phyloP scores from a whole-genome alignment of 169 alveolate species.

The Babesia ovata region DNA sequence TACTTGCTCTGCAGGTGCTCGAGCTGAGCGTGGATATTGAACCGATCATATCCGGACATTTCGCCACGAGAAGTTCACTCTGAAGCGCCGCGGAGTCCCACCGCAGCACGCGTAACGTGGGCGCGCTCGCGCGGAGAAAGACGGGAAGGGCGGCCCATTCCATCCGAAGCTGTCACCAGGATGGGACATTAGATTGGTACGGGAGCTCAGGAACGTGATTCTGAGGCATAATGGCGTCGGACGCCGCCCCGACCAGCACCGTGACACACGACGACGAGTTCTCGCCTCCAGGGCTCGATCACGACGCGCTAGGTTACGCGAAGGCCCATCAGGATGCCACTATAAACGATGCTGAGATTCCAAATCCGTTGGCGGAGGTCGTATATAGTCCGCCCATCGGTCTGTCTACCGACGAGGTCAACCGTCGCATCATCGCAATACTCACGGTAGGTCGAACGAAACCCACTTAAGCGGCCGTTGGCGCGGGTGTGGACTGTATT shows the following conservation, averaged over 20 bases:
- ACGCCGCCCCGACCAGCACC: background rate
- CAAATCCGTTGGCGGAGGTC: background rate
- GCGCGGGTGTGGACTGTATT: background rate
- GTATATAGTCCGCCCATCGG: slow-evolving; percentile 40
- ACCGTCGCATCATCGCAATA: slow-evolving; percentile 36
- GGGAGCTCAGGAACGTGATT: background rate
- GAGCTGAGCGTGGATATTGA: slow-evolving; percentile 89
- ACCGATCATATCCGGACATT: slow-evolving; percentile 85
- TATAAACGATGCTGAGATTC: background rate
- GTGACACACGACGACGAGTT: slow-evolving; percentile 9
- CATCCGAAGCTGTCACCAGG: background rate
- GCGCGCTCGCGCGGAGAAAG: background rate
- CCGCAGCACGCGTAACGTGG: background rate
- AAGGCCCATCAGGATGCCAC: slow-evolving; percentile 1
- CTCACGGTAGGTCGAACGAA: slow-evolving; percentile 35
- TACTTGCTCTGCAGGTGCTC: slow-evolving; percentile 94
- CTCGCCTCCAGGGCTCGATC: slow-evolving; percentile 4
- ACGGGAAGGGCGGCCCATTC: background rate
- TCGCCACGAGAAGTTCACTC: background rate
- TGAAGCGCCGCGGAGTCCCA: background rate
- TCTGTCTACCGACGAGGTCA: slow-evolving; percentile 60
- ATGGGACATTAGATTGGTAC: background rate
- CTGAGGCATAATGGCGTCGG: background rate
- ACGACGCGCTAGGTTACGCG: background rate
- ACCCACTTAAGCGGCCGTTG: background rate